A percentile compares a stretch with the other conserved stretches of the same genome.
phyloP scores from a whole-genome alignment of 176 grass and related monocot species.

The Phoenix roebelenii region DNA sequence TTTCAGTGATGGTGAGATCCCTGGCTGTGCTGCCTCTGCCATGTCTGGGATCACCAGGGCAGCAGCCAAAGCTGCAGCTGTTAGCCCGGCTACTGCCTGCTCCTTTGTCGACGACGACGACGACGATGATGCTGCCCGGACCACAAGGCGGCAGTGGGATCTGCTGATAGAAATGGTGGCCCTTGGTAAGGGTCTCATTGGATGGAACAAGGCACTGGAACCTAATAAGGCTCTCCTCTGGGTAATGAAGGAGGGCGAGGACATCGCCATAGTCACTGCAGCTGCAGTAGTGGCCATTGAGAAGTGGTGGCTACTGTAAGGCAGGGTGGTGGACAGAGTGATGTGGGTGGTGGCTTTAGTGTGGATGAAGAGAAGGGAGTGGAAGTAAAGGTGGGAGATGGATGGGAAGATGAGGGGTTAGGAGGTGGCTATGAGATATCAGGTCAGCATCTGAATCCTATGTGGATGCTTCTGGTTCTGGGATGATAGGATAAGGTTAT shows the following conservation, averaged over 20 bases:
- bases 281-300: neutral
- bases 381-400: neutral
- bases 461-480: neutral
- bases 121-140: neutral
- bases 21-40: neutral
- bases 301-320: neutral
- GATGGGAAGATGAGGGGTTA: neutral
- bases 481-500: neutral
- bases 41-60: neutral
- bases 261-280: neutral
- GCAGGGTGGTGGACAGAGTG: neutral
- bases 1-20: neutral
- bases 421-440: neutral
- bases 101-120: neutral
- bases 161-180: neutral
- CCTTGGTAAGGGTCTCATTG: neutral
- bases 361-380: neutral
- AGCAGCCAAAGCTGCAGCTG: neutral
- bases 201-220: neutral
- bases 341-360: neutral
- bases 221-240: neutral
- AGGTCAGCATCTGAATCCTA: conserved; percentile 2
- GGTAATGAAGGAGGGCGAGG: neutral
- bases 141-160: neutral
- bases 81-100: neutral